These are phyloP conservation scores for Rhodotorula sp. DNA, from an alignment of 1,284 basidiomycete species.

Conservation along the genomic window DNA sequence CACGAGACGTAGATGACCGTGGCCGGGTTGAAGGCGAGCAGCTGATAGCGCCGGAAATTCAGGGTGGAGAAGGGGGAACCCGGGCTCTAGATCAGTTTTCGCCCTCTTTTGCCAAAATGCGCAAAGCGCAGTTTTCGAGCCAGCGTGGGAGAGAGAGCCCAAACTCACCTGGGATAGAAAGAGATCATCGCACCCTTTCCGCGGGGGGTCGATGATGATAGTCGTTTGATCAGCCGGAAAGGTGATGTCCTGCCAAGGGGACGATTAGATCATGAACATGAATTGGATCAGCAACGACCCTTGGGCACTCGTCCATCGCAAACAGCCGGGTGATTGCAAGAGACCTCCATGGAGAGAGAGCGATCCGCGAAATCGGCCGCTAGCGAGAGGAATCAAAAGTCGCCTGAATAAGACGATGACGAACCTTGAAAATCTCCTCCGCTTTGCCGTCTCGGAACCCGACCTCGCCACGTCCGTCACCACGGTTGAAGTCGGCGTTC, in stretches of 20 bases:
- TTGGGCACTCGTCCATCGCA: no score
- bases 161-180: conserved; percentile 57
- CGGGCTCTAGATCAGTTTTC: no score
- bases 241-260: conserved; percentile 48
- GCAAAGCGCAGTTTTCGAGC: no score
- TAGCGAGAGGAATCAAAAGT: neutral
- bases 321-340: no score
- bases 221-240: conserved; percentile 70
- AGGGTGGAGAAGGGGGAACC: neutral
- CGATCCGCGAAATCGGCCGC: neutral
- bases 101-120: no score
- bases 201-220: conserved; percentile 79
- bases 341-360: neutral
- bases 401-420: conserved; percentile 30
- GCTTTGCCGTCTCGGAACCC: conserved; percentile 58
- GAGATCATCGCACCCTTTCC: conserved; percentile 81
- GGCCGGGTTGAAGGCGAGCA: conserved; percentile 66
- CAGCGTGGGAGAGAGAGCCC: neutral
- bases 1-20: conserved; percentile 88
- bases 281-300: conserved; percentile 48
- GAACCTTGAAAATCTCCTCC: conserved; percentile 57
- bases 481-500: conserved; percentile 73
- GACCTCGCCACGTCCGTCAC: conserved; percentile 47
- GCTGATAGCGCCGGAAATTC: conserved; percentile 54
- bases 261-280: no score